Percentiles rank a stretch among this genome's conserved stretches.
These are phyloP conservation scores for Dillenia turbinata DNA, from an alignment of 164 flowering plant species.

Conservation along the genomic window DNA sequence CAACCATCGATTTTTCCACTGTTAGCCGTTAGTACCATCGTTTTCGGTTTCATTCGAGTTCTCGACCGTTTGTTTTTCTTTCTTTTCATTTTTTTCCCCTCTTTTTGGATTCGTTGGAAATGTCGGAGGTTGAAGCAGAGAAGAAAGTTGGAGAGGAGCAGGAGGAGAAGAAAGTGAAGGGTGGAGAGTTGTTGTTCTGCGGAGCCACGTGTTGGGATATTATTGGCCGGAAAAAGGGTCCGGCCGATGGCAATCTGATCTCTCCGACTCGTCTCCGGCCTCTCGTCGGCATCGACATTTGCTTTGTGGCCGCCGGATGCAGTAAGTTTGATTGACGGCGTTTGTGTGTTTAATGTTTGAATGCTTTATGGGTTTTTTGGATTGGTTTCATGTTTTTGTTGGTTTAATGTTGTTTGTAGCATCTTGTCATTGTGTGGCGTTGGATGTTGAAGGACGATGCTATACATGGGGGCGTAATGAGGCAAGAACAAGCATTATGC, in stretches of 20 bases:
- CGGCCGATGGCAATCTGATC: conserved; percentile 49
- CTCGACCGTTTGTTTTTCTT: too few relatives aligned
- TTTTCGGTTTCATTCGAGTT: too few relatives aligned
- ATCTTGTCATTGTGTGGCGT: conserved; percentile 92
- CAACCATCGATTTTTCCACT: too few relatives aligned
- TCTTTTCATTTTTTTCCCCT: too few relatives aligned
- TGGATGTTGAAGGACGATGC: conserved; percentile 95
- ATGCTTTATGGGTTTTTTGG: neutral
- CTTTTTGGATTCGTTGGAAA: conserved; percentile 4
- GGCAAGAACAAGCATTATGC: conserved; percentile 28
- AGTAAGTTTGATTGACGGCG: conserved; percentile 29
- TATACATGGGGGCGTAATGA: conserved; percentile 99
- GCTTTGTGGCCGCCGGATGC: conserved; percentile 82
- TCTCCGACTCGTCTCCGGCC: conserved; percentile 83
- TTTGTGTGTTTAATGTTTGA: conserved; percentile 7
- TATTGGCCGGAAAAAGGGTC: conserved; percentile 43
- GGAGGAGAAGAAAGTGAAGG: conserved; percentile 27
- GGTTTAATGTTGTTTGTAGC: conserved; percentile 31
- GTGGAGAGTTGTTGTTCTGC: conserved; percentile 88
- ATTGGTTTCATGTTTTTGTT: conserved; percentile 2
- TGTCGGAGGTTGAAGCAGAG: conserved; percentile 35
- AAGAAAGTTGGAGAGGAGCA: conserved; percentile 34
- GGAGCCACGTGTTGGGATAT: conserved; percentile 81
- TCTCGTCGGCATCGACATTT: conserved; percentile 71
- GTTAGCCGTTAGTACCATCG: too few relatives aligned